Conservation (phyloP, 306 rosid species). For the Lagenaria siceraria region DNA sequence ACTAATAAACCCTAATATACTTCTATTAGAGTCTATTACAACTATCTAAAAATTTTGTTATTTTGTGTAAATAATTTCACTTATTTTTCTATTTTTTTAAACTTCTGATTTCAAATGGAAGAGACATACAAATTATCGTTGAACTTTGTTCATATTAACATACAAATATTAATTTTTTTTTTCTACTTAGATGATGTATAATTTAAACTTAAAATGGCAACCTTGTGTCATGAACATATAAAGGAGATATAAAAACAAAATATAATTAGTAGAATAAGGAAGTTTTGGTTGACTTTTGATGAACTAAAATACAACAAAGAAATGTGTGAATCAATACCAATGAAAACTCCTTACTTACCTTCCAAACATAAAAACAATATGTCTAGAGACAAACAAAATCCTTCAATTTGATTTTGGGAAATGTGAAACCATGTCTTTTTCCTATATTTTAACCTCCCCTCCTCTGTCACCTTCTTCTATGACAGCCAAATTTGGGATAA, state of each 20-base stretch:
- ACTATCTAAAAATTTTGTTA: too few species aligned
- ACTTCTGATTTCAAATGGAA: too few species aligned
- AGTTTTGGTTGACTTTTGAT: neutral
- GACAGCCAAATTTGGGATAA: neutral
- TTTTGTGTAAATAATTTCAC: too few species aligned
- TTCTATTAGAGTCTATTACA: too few species aligned
- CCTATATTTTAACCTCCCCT: neutral
- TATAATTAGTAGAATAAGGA: neutral
- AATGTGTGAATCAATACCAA: neutral
- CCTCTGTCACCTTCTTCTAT: neutral
- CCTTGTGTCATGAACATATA: neutral
- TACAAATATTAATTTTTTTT: too few species aligned
- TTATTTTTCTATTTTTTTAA: too few species aligned
- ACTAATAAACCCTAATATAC: too few species aligned
- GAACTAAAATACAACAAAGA: neutral
- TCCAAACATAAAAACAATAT: neutral
- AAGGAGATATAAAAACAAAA: neutral
- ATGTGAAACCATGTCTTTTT: neutral
- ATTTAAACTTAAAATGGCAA: neutral
- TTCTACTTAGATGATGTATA: neutral
- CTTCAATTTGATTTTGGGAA: neutral
- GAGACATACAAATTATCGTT: too few species aligned
- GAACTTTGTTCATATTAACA: too few species aligned
- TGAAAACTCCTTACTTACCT: neutral
- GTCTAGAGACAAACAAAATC: neutral